Evolutionary conservation across 1,284 basidiomycete genomes (phyloP).

Genomic region (Cryptococcus floricola): DNA sequence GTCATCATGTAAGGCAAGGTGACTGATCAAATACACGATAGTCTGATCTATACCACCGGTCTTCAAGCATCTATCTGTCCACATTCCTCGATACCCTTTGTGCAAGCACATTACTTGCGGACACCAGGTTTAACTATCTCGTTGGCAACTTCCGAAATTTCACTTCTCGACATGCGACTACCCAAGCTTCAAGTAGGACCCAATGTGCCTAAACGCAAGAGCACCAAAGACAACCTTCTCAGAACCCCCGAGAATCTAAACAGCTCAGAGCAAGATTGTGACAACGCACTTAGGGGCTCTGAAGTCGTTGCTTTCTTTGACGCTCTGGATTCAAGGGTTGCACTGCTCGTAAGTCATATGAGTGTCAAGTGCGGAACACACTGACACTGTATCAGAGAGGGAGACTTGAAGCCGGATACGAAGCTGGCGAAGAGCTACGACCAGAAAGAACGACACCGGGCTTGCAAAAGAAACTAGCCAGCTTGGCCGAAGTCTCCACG

Average conservation of each 20-base stretch:
- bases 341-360: conserved; percentile 7
- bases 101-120: neutral
- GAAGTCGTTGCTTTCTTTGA: conserved; percentile 8
- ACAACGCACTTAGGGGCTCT: neutral
- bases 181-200: conserved; percentile 40
- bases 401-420: conserved; percentile 1
- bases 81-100: neutral
- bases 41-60: conserved; percentile 4
- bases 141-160: conserved; percentile 1
- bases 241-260: neutral
- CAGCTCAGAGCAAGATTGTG: conserved; percentile 2
- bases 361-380: neutral
- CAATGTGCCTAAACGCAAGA: conserved; percentile 32
- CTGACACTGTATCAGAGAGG: neutral
- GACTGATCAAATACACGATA: neutral
- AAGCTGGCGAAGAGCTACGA: neutral
- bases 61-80: conserved; percentile 9
- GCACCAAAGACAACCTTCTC: conserved; percentile 6
- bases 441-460: neutral
- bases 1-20: neutral
- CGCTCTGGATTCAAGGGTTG: conserved; percentile 6
- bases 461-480: neutral
- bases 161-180: conserved; percentile 26
- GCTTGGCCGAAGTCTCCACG: neutral
- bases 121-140: neutral